Evolutionary conservation across 805 yeast genomes (phyloP).

Genomic region (Ogataea chonburiensis): DNA sequence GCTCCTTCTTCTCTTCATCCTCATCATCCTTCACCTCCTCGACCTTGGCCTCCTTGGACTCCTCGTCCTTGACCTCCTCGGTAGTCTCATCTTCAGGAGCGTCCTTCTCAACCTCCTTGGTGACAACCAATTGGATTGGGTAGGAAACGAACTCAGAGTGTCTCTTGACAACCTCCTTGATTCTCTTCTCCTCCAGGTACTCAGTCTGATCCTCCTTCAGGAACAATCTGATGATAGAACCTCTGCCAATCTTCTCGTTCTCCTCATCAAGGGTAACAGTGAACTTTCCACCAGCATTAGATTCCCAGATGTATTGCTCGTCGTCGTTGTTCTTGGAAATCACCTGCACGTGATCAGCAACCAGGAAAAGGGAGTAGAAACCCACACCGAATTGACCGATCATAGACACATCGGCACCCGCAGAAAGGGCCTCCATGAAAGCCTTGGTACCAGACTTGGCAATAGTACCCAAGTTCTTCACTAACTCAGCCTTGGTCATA

Average conservation of each 20-base stretch:
- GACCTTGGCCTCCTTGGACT: conserved; percentile 74
- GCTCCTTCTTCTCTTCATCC: conserved; percentile 67
- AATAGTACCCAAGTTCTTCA: conserved; percentile 98
- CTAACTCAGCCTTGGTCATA: conserved; percentile 99
- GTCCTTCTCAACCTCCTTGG: conserved; percentile 98
- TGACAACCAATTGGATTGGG: conserved; percentile 97
- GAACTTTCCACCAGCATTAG: conserved; percentile 99
- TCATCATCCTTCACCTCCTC: conserved; percentile 68
- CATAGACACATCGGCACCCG: conserved; percentile 99
- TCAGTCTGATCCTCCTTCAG: conserved; percentile 98
- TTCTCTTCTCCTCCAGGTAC: conserved; percentile 98
- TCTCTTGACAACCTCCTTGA: conserved; percentile 98
- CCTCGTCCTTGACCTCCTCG: conserved; percentile 51
- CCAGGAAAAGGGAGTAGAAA: conserved; percentile 98
- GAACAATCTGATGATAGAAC: conserved; percentile 93
- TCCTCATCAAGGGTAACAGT: conserved; percentile 88
- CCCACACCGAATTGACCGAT: conserved; percentile 99
- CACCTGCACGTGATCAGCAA: conserved; percentile 98
- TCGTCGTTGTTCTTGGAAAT: conserved; percentile 98
- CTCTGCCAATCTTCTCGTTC: conserved; percentile 88
- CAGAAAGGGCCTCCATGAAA: conserved; percentile 98
- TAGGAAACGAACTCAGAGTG: conserved; percentile 99
- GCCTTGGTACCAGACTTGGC: conserved; percentile 99
- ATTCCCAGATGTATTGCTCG: conserved; percentile 99
- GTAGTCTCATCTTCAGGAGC: conserved; percentile 80